Evolutionary conservation across 108 stramenopile species (phyloP).

Genomic region (Parietichytrium sp.): DNA sequence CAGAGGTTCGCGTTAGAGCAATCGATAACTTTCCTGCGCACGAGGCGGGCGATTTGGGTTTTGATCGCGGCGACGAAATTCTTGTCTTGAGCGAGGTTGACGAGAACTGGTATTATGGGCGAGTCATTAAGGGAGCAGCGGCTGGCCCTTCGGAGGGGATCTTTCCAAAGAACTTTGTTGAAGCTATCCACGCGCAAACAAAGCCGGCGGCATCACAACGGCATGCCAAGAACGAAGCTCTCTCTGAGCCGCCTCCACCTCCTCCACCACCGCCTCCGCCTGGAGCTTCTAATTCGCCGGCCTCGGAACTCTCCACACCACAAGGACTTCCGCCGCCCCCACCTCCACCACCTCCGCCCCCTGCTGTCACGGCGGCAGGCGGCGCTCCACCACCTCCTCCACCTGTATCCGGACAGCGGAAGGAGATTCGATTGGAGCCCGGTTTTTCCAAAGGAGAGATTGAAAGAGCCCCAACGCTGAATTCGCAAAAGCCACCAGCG

Average conservation of each 20-base stretch:
- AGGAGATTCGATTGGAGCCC: background rate
- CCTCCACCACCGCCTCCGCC: background rate
- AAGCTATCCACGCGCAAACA: background rate
- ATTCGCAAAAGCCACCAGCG: background rate
- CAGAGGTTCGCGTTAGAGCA: background rate
- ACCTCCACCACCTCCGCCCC: background rate
- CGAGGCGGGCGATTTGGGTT: slow-evolving; percentile 3
- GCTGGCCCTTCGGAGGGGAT: background rate
- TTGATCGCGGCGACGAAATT: background rate
- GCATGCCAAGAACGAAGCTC: background rate
- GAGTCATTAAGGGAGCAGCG: background rate
- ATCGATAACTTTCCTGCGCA: background rate
- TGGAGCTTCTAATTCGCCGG: too few relatives aligned
- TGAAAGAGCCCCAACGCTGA: background rate
- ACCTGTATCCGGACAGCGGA: background rate
- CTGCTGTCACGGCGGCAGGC: too few relatives aligned
- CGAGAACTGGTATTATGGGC: background rate
- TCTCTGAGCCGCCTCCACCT: background rate
- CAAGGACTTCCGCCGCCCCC: too few relatives aligned
- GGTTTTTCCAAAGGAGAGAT: background rate
- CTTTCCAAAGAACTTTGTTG: slow-evolving; percentile 33
- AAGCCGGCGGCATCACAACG: background rate
- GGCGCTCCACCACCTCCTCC: slow-evolving; percentile 7
- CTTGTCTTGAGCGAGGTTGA: background rate
- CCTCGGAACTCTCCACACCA: too few relatives aligned